Conservation (phyloP, 371 early-diverging fungal species). For the Rhizopus delemar region DNA sequence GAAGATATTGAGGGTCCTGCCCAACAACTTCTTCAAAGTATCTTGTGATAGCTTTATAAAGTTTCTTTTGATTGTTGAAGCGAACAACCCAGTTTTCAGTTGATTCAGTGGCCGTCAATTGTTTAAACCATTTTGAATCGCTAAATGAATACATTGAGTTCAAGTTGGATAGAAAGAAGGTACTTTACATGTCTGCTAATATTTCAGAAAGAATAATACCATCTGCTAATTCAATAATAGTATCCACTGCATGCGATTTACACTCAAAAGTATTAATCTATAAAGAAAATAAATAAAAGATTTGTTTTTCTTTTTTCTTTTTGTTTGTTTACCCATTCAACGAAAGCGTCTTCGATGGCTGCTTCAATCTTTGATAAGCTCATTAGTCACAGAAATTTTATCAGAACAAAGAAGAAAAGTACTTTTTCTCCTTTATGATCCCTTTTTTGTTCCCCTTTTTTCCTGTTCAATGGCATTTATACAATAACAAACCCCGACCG, state of each 20-base stretch:
- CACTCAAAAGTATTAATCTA: conserved; percentile 76
- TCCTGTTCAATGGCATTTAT: too few species aligned
- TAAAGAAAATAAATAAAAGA: neutral
- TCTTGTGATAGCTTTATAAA: conserved; percentile 79
- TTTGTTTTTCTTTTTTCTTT: neutral
- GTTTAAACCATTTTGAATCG: conserved; percentile 89
- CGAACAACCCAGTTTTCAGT: conserved; percentile 89
- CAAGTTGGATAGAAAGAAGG: too few species aligned
- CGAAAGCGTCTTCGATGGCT: conserved; percentile 55
- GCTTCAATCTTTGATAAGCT: conserved; percentile 54
- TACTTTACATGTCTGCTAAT: conserved; percentile 76
- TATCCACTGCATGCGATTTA: conserved; percentile 62
- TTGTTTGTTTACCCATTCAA: conserved; percentile 49
- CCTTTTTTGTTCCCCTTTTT: too few species aligned
- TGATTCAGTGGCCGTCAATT: conserved; percentile 59
- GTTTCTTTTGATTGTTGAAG: conserved; percentile 87
- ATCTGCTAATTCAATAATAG: conserved; percentile 78
- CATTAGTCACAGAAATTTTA: conserved; percentile 18
- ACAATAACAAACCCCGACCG: too few species aligned
- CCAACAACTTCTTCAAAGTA: conserved; percentile 89
- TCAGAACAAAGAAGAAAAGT: conserved; percentile 2
- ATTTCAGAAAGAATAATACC: conserved; percentile 80
- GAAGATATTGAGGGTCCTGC: conserved; percentile 58
- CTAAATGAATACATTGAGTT: conserved; percentile 25
- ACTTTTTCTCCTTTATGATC: too few species aligned